Percentiles rank a stretch among this genome's conserved stretches.
These are phyloP conservation scores for Thuidium tamariscinum DNA, from an alignment of 225 moss, liverwort and hornwort genomes.

Conservation along the genomic window DNA sequence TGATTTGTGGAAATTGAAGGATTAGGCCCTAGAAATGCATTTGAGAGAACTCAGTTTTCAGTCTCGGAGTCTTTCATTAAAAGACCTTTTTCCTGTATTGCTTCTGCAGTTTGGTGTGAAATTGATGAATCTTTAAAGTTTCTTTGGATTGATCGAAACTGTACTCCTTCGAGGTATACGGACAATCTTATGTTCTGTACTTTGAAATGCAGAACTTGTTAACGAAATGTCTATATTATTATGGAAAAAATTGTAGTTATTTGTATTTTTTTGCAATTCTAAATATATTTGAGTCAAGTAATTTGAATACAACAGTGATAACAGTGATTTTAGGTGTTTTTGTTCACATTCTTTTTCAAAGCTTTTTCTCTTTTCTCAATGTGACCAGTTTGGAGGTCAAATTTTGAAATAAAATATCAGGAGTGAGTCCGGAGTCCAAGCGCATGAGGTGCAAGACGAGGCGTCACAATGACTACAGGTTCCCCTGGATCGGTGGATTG, in stretches of 20 bases:
- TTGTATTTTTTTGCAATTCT: background rate
- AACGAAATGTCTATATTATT: background rate
- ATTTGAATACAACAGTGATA: background rate
- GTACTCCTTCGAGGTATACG: background rate
- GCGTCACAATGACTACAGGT: conserved; percentile 32
- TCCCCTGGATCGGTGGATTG: conserved; percentile 45
- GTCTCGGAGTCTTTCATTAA: background rate
- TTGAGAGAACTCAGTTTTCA: background rate
- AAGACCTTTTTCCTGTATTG: background rate
- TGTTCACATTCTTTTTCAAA: background rate
- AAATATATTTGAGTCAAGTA: background rate
- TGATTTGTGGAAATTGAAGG: background rate
- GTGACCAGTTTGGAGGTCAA: background rate
- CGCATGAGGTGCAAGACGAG: conserved; percentile 30
- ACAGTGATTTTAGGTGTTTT: background rate
- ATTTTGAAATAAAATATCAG: background rate
- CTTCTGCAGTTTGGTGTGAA: background rate
- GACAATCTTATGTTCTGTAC: background rate
- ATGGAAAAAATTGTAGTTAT: background rate
- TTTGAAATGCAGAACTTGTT: background rate
- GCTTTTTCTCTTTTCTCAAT: background rate
- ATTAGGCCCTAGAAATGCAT: background rate
- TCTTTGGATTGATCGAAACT: background rate
- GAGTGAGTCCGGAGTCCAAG: conserved; percentile 2
- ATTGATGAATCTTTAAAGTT: background rate